A percentile compares a stretch with the other conserved stretches of the same genome.
Conservation (phyloP, 2,329 filamentous ascomycete genomes). For the Clarireedia monteithiana region DNA sequence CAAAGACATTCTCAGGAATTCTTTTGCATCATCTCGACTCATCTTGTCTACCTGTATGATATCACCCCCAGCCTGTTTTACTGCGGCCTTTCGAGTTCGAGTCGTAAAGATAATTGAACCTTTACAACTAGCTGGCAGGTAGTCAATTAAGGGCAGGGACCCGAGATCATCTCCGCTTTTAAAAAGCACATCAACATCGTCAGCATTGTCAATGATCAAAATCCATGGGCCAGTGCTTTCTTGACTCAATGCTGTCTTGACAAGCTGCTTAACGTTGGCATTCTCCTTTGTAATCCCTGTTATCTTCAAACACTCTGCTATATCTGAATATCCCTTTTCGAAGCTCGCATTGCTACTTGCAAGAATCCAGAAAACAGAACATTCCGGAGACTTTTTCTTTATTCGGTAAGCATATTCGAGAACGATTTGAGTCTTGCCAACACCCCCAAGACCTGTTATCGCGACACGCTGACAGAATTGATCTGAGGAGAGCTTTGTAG, state of each 20-base stretch:
- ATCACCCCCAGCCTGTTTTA: background rate
- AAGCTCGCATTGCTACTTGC: constrained; percentile 31
- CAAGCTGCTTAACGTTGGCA: constrained; percentile 8
- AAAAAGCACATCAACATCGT: constrained; percentile 29
- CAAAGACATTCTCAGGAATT: background rate
- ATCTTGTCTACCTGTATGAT: background rate
- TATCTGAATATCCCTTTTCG: constrained; percentile 21
- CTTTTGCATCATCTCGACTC: background rate
- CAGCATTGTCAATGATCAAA: constrained; percentile 34
- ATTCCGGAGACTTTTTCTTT: constrained; percentile 29
- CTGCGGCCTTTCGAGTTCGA: background rate
- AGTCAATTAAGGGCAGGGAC: background rate
- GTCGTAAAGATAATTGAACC: background rate
- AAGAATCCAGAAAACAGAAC: constrained; percentile 38
- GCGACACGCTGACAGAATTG: background rate
- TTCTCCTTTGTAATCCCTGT: constrained; percentile 5
- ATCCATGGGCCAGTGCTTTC: constrained; percentile 30
- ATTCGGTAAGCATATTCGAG: constrained; percentile 35
- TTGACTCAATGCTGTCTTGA: constrained; percentile 7
- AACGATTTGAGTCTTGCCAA: constrained; percentile 36
- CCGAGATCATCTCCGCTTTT: background rate
- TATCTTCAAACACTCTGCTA: constrained; percentile 28
- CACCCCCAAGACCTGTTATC: constrained; percentile 31
- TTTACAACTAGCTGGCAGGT: background rate
- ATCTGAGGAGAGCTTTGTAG: background rate